Base-by-base conservation (phyloP, 176 grass and related monocot genomes). In the Paspalum vaginatum region DNA sequence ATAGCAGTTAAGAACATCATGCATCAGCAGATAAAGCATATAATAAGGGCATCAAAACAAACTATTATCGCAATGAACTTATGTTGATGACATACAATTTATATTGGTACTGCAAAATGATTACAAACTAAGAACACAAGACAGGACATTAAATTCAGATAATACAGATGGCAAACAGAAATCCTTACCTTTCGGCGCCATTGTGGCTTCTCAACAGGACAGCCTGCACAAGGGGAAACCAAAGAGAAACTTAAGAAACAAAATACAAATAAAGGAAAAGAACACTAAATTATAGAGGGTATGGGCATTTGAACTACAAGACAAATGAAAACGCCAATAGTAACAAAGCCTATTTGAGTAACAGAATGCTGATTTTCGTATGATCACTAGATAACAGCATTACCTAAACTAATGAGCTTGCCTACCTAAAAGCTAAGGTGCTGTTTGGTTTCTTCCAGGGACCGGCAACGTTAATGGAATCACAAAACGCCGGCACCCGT, bases 161-260 rank as follows among this genome's bases (percentile, higher is more conserved):
- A 32, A 61, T 15, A 50, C 8, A 5, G 20, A 11, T 9, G 2
- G 7, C 15, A 71, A 11, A 6, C 37, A 7, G 26, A 59, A 71
- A 9, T 39, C 13, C 7, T 9, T 77, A 77, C 75, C 75, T 75
- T 75, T 75, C 42, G 75, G 75, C 9, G 58, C 75, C 75, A 77
- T 77, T 63, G 41, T 1, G 1, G 45, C 25, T 70, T 27, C 75
- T 77, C 42, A 77, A 77, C 5, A 48, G 42, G 14, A 1, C 25
- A 48, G 21, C 21, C 22, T n/a, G 17, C 46, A 50, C 4, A 43
- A 13, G 25, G 26, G 16, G 45, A 0, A 22, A 11, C 18, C 21
- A 8, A 52, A 20, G 14, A 32, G 26, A 37, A 63, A 32, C 15
- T 63, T 46, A 32, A 16, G 18, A 70, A 46, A 69, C 43, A 16